Conservation (phyloP, 1,284 basidiomycete genomes). For the Cutaneotrichosporon curvatum region DNA sequence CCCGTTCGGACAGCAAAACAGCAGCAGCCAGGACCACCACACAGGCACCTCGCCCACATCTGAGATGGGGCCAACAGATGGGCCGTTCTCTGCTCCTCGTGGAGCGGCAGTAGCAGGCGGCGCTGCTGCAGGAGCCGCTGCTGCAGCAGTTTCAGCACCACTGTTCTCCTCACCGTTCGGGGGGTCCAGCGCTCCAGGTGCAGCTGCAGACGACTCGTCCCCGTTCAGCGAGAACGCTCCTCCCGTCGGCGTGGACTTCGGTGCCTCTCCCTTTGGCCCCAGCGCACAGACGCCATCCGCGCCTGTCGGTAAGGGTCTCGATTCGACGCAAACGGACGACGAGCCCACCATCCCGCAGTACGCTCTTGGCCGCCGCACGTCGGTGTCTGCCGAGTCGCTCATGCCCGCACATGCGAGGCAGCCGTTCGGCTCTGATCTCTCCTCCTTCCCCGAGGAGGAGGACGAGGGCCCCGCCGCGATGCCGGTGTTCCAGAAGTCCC, state of each 20-base stretch:
- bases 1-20: too few species aligned
- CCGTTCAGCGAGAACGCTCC: constrained; percentile 27
- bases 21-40: too few species aligned
- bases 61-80: constrained; percentile 29
- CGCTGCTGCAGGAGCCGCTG: constrained; percentile 12
- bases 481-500: constrained; percentile 72
- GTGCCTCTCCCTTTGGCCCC: constrained; percentile 37
- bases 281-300: constrained; percentile 52
- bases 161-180: constrained; percentile 27
- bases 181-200: constrained; percentile 2
- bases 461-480: constrained; percentile 35
- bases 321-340: constrained; percentile 1
- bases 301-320: constrained; percentile 41
- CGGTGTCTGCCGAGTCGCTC: constrained; percentile 96
- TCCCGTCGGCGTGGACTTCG: constrained; percentile 13
- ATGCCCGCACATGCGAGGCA: constrained; percentile 58
- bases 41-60: too few species aligned
- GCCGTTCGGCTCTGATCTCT: constrained; percentile 18
- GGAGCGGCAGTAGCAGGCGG: constrained; percentile 26
- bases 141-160: constrained; percentile 16
- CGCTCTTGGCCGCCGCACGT: constrained; percentile 84
- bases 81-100: constrained; percentile 31
- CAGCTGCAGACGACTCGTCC: constrained; percentile 10
- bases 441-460: constrained; percentile 28
- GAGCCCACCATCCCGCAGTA: constrained; percentile 45